phyloP scores from a whole-genome alignment of 2,329 filamentous ascomycete genomes.

The Akanthomyces dipterigenus region DNA sequence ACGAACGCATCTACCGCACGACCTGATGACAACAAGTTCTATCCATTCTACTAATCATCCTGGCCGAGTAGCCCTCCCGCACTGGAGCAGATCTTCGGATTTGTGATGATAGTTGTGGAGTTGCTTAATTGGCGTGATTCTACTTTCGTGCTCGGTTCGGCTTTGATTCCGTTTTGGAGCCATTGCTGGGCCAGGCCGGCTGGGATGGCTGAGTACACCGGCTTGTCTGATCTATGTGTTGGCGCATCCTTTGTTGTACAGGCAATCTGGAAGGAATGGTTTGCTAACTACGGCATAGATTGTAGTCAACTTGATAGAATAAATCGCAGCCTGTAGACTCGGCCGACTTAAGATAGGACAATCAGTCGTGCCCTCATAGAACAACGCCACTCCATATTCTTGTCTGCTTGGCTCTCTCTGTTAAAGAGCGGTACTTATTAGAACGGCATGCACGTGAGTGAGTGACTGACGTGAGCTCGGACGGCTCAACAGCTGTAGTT shows the following conservation, averaged over 20 bases:
- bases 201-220: constrained; percentile 60
- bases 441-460: too few species aligned
- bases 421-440: too few species aligned
- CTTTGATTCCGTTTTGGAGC: constrained; percentile 50
- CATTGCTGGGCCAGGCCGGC: constrained; percentile 43
- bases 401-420: too few species aligned
- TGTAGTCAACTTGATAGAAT: not conserved
- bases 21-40: constrained; percentile 48
- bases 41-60: constrained; percentile 69
- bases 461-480: too few species aligned
- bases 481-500: too few species aligned
- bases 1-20: not conserved
- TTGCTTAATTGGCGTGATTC: constrained; percentile 49
- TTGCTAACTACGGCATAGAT: constrained; percentile 4
- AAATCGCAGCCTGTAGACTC: not conserved
- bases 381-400: not conserved
- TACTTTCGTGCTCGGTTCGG: constrained; percentile 48
- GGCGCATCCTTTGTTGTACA: not conserved
- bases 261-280: not conserved
- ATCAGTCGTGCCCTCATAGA: not conserved
- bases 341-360: not conserved
- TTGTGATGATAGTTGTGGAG: constrained; percentile 71
- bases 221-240: constrained; percentile 51
- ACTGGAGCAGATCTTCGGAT: constrained; percentile 45
- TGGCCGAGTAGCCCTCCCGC: constrained; percentile 65